Conservation (phyloP, 2,329 filamentous ascomycete species). For the Xylaria digitata region DNA sequence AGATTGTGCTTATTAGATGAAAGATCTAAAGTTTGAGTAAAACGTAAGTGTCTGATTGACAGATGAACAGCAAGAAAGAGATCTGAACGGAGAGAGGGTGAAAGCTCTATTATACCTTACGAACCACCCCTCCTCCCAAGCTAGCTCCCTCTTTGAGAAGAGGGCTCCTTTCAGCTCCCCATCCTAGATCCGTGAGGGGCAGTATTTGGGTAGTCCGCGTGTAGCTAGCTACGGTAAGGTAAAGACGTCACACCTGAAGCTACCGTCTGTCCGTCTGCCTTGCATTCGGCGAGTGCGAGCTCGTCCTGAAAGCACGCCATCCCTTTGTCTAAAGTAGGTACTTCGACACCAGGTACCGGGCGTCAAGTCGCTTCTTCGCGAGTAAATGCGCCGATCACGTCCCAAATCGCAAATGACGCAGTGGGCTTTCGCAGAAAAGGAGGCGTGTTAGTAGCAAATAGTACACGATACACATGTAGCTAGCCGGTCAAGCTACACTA, state of each 20-base stretch:
- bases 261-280: constrained; percentile 24
- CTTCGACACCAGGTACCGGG: constrained; percentile 10
- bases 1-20: constrained; percentile 1
- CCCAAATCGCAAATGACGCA: constrained; percentile 6
- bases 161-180: constrained; percentile 26
- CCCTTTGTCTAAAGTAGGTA: constrained; percentile 22
- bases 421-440: not conserved
- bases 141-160: constrained; percentile 24
- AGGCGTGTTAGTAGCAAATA: constrained; percentile 27
- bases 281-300: constrained; percentile 27
- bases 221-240: constrained; percentile 2
- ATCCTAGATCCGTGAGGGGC: constrained; percentile 30
- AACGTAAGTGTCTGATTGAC: not conserved
- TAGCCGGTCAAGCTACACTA: constrained; percentile 12
- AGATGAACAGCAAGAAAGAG: not conserved
- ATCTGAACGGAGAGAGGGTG: constrained; percentile 15
- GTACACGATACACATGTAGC: constrained; percentile 24
- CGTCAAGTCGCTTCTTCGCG: not conserved
- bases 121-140: constrained; percentile 24
- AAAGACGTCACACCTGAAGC: constrained; percentile 27
- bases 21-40: not conserved
- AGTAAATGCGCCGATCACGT: not conserved
- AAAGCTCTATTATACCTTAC: constrained; percentile 37
- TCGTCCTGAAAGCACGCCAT: constrained; percentile 25
- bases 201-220: constrained; percentile 23